Evolutionary conservation across 345 rosid species (phyloP).

Genomic region (Arabis alpina): DNA sequence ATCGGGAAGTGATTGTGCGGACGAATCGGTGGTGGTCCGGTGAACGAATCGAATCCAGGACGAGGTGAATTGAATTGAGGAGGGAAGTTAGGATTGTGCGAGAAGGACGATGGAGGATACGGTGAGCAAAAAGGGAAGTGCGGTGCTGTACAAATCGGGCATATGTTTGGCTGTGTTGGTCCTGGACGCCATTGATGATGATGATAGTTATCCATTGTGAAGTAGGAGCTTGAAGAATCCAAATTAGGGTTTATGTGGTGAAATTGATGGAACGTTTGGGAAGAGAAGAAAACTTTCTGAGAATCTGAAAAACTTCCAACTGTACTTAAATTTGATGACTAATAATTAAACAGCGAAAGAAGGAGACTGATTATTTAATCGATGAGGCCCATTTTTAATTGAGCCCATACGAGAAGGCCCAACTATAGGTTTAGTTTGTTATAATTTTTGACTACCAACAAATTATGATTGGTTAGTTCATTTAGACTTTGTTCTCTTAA

Average conservation of each 20-base stretch:
- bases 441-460: no score
- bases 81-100: conserved; percentile 54
- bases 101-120: conserved; percentile 44
- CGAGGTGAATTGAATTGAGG: conserved; percentile 46
- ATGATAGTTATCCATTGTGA: conserved; percentile 38
- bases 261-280: conserved; percentile 10
- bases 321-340: no score
- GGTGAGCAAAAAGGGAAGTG: conserved; percentile 87
- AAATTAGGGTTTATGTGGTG: conserved; percentile 27
- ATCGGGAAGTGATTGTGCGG: conserved; percentile 35
- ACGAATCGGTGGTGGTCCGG: conserved; percentile 32
- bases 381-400: background rate
- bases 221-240: conserved; percentile 1
- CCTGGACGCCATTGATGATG: conserved; percentile 61
- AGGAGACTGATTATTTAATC: no score
- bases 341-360: no score
- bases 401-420: conserved; percentile 4
- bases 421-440: no score
- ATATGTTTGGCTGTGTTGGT: conserved; percentile 52
- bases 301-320: no score
- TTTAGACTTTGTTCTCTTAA: background rate
- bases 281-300: no score
- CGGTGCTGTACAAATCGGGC: conserved; percentile 63
- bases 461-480: background rate
- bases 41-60: conserved; percentile 53